These are phyloP conservation scores for Coemansia sp. DNA, from an alignment of 192 early-diverging fungal species.

Conservation along the genomic window DNA sequence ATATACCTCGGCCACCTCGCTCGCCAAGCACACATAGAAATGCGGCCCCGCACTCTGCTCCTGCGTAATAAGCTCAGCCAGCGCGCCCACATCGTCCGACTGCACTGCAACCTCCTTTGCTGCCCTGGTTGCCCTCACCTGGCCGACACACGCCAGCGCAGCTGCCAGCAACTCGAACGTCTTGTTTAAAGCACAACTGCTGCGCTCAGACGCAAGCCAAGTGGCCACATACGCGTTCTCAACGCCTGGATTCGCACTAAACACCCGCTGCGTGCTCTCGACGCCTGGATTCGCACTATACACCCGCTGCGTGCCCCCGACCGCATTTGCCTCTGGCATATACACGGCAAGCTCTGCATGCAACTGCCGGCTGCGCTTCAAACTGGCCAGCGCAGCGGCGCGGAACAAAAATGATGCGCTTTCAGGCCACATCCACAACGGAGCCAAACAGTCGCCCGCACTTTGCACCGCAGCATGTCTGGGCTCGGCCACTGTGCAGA, in stretches of 20 bases:
- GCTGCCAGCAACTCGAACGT: conserved; percentile 7
- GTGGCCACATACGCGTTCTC: conserved; percentile 35
- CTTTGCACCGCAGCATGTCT: background rate
- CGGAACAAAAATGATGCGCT: conserved; percentile 22
- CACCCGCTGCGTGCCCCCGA: background rate
- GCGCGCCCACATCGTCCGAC: background rate
- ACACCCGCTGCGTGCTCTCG: conserved; percentile 7
- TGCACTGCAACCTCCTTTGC: conserved; percentile 5
- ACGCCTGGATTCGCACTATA: conserved; percentile 30
- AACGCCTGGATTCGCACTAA: conserved; percentile 36
- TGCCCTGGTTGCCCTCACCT: background rate
- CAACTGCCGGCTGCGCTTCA: conserved; percentile 11
- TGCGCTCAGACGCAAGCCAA: conserved; percentile 27
- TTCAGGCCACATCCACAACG: conserved; percentile 40
- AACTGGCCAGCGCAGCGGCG: conserved; percentile 27
- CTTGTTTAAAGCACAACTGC: background rate
- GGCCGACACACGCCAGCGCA: conserved; percentile 11
- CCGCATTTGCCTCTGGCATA: background rate
- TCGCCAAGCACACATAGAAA: conserved; percentile 10
- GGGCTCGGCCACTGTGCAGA: conserved; percentile 33
- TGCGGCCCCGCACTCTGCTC: background rate
- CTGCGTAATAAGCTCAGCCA: conserved; percentile 8
- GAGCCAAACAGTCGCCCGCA: conserved; percentile 7
- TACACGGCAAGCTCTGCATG: conserved; percentile 14
- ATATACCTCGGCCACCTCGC: conserved; percentile 21